Evolutionary conservation across 495 filamentous ascomycete species (phyloP).

Genomic region (Antarctomyces pellizariae): DNA sequence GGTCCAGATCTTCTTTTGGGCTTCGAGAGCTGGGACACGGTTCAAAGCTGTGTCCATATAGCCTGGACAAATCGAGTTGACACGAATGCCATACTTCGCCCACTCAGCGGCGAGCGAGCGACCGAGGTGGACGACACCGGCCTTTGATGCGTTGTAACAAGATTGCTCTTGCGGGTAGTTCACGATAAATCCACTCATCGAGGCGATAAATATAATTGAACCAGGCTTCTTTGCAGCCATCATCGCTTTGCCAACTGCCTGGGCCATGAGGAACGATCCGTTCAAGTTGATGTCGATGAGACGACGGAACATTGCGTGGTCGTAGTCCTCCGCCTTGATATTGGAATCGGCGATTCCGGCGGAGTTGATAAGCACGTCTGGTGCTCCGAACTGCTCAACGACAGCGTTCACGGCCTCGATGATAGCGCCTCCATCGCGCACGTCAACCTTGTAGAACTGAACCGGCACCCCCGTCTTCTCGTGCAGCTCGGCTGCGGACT

Average conservation of each 20-base stretch:
- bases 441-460: slow-evolving; percentile 55
- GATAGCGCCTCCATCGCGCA: slow-evolving; percentile 40
- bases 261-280: slow-evolving; percentile 44
- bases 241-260: slow-evolving; percentile 40
- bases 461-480: slow-evolving; percentile 43
- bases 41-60: slow-evolving; percentile 66
- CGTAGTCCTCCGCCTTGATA: slow-evolving; percentile 35
- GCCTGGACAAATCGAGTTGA: slow-evolving; percentile 57
- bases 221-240: slow-evolving; percentile 40
- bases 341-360: slow-evolving; percentile 64
- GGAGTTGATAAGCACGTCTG: slow-evolving; percentile 60
- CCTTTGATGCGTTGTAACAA: slow-evolving; percentile 64
- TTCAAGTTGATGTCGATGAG: slow-evolving; percentile 58
- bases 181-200: slow-evolving; percentile 58
- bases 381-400: slow-evolving; percentile 32
- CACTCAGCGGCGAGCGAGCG: slow-evolving; percentile 63
- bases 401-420: slow-evolving; percentile 34
- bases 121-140: slow-evolving; percentile 50
- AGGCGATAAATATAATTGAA: slow-evolving; percentile 48
- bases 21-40: slow-evolving; percentile 46
- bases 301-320: slow-evolving; percentile 35
- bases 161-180: slow-evolving; percentile 62
- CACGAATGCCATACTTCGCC: slow-evolving; percentile 50
- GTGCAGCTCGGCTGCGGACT: slow-evolving; percentile 38
- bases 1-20: slow-evolving; percentile 62